Evolutionary conservation across 2,329 filamentous ascomycete species (phyloP).

Genomic region (Teratosphaeria zuluensis): DNA sequence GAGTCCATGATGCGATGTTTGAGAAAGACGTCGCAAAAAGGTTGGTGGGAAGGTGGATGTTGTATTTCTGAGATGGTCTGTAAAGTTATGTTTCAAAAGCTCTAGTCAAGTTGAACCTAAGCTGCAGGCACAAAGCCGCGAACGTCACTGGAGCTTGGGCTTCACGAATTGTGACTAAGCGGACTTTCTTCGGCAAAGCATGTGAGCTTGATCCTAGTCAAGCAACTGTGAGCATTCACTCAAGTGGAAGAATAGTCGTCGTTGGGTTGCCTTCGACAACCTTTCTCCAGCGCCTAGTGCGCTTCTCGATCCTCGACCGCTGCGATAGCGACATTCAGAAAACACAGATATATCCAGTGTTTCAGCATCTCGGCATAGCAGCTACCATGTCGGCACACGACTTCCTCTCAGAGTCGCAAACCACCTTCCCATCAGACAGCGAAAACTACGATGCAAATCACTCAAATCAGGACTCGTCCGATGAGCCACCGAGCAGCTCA

Average conservation of each 20-base stretch:
- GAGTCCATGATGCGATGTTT: conserved; percentile 15
- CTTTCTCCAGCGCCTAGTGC: neutral
- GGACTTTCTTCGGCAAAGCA: neutral
- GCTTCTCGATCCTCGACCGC: neutral
- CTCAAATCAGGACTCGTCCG: conserved; percentile 36
- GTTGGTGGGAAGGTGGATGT: neutral
- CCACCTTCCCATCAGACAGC: conserved; percentile 56
- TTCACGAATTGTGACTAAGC: neutral
- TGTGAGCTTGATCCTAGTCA: neutral
- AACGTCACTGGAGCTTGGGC: neutral
- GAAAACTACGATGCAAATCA: conserved; percentile 62
- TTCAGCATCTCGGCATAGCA: neutral
- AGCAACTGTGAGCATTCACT: neutral
- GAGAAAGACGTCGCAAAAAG: neutral
- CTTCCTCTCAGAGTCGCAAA: conserved; percentile 55
- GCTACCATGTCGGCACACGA: conserved; percentile 39
- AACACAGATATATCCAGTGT: neutral
- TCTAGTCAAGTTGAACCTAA: neutral
- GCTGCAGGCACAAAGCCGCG: neutral
- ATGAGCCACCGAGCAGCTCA: conserved; percentile 50
- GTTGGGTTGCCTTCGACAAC: neutral
- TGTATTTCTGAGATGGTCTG: neutral
- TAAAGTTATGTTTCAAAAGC: neutral
- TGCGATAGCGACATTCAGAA: neutral
- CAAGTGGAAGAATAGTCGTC: neutral